Evolutionary conservation across 2,329 filamentous ascomycete genomes (phyloP).

Genomic region (Metarhizium rileyi): DNA sequence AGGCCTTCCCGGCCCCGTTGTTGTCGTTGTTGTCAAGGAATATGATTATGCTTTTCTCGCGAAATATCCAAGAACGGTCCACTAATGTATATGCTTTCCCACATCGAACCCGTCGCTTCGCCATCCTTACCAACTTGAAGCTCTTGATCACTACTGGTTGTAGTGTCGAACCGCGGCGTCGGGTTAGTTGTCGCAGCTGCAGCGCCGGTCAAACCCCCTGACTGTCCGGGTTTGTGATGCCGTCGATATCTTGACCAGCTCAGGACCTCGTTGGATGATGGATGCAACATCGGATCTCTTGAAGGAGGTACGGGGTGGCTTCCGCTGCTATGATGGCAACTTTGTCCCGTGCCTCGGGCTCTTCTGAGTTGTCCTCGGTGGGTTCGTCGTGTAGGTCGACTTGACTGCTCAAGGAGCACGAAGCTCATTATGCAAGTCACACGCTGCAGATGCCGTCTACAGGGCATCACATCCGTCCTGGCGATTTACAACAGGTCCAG

Average conservation of each 20-base stretch:
- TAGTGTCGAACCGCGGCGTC: constrained; percentile 46
- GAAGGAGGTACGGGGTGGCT: constrained; percentile 40
- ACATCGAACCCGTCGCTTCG: too few relatives aligned
- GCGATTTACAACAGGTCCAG: constrained; percentile 51
- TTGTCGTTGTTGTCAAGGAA: too few relatives aligned
- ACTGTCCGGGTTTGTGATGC: constrained; percentile 39
- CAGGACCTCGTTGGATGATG: constrained; percentile 45
- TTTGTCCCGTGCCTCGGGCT: too few relatives aligned
- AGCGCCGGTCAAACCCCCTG: constrained; percentile 11
- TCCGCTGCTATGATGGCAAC: constrained; percentile 37
- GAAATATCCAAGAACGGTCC: too few relatives aligned
- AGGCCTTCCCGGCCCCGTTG: too few relatives aligned
- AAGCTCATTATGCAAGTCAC: constrained; percentile 29
- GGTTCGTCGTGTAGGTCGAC: too few relatives aligned
- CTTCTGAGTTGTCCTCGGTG: too few relatives aligned
- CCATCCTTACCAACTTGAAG: constrained; percentile 45
- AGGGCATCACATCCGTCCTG: constrained; percentile 49
- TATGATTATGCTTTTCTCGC: too few relatives aligned
- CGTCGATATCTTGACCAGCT: constrained; percentile 52
- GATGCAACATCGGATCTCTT: constrained; percentile 37
- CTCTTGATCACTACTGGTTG: constrained; percentile 37
- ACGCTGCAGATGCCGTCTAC: constrained; percentile 40
- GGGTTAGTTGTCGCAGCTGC: constrained; percentile 47
- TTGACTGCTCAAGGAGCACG: background rate
- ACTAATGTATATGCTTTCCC: too few relatives aligned